Conservation (phyloP, 345 rosid genomes). For the Rhodamnia argentea region DNA sequence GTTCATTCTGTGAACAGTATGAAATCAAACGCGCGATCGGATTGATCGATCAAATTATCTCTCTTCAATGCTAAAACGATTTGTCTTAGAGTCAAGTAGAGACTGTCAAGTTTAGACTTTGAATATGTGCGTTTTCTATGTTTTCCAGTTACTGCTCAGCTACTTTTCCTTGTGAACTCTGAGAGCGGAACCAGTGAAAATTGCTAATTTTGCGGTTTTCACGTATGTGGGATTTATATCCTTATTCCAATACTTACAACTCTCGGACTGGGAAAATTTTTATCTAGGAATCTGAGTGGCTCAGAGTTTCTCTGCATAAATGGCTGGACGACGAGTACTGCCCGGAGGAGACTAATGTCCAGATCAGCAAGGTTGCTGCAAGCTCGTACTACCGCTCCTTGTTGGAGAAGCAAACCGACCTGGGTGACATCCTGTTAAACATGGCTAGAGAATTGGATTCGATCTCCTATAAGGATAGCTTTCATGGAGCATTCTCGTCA, state of each 20-base stretch:
- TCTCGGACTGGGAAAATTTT: neutral
- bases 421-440: conserved; percentile 68
- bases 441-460: conserved; percentile 68
- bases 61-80: neutral
- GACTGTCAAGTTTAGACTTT: neutral
- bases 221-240: neutral
- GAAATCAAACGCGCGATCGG: neutral
- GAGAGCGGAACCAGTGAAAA: neutral
- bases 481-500: conserved; percentile 87
- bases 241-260: neutral
- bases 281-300: conserved; percentile 78
- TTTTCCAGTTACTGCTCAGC: neutral
- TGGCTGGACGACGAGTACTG: conserved; percentile 97
- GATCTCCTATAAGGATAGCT: conserved; percentile 73
- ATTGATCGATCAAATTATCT: neutral
- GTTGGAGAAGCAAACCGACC: conserved; percentile 42
- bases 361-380: conserved; percentile 72
- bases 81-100: neutral
- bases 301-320: conserved; percentile 65
- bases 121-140: neutral
- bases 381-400: conserved; percentile 38
- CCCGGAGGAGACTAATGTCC: conserved; percentile 83
- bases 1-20: neutral
- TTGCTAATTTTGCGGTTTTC: neutral
- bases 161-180: neutral